These are phyloP conservation scores for Salix viminalis DNA, from an alignment of 345 rosid species.

Conservation along the genomic window DNA sequence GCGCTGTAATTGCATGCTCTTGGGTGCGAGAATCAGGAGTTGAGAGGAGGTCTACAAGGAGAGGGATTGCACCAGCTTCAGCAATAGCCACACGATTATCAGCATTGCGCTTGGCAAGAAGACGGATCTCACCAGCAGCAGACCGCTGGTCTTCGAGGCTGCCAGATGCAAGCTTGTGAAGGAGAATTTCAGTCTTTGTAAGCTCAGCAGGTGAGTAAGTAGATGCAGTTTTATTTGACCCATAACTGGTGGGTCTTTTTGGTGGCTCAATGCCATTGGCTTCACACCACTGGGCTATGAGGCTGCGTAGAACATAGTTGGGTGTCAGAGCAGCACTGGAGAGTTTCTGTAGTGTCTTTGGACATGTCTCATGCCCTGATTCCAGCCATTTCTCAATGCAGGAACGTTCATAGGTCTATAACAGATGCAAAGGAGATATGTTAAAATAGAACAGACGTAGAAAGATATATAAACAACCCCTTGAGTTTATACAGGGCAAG, in stretches of 20 bases:
- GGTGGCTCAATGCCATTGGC: conserved; percentile 86
- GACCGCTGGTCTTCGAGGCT: conserved; percentile 73
- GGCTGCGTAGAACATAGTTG: conserved; percentile 88
- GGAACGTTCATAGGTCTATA: conserved; percentile 86
- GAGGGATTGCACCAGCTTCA: conserved; percentile 98
- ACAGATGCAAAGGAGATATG: conserved; percentile 15
- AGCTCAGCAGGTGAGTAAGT: conserved; percentile 71
- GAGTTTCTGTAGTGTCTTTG: conserved; percentile 87
- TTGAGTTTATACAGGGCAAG: background rate
- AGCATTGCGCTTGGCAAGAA: conserved; percentile 93
- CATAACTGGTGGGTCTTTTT: conserved; percentile 65
- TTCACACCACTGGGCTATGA: conserved; percentile 97
- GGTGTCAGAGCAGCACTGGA: conserved; percentile 67
- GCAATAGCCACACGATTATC: conserved; percentile 97
- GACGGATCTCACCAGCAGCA: conserved; percentile 94
- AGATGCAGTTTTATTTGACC: conserved; percentile 56
- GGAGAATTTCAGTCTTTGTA: conserved; percentile 63
- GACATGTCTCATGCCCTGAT: conserved; percentile 83
- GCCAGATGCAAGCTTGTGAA: conserved; percentile 68
- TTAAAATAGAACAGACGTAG: background rate
- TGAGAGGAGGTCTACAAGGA: conserved; percentile 71
- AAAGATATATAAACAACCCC: conserved; percentile 1
- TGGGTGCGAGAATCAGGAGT: conserved; percentile 84
- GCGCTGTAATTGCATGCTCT: conserved; percentile 95
- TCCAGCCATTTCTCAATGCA: conserved; percentile 97